Percentiles rank a stretch among this genome's conserved stretches.
These are phyloP conservation scores for Auricularia cornea DNA, from an alignment of 768 basidiomycete genomes.

Conservation along the genomic window DNA sequence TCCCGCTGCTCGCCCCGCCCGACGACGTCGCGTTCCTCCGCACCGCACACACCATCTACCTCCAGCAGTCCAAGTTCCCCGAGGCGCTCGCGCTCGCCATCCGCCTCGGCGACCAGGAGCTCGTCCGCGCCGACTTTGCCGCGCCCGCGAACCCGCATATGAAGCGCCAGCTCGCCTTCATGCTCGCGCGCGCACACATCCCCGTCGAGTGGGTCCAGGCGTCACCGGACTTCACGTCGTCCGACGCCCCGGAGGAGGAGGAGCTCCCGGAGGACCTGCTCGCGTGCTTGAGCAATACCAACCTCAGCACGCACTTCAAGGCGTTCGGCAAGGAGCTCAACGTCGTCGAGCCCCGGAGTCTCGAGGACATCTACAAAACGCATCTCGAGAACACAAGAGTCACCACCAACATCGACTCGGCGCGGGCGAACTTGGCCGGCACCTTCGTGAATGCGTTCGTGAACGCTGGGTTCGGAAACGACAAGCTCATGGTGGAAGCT, in stretches of 20 bases:
- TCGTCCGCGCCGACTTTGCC: constrained; percentile 82
- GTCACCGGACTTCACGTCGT: constrained; percentile 25
- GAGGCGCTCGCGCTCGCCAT: constrained; percentile 86
- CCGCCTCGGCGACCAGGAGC: constrained; percentile 66
- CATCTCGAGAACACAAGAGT: constrained; percentile 86
- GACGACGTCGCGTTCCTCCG: constrained; percentile 86
- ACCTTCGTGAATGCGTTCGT: constrained; percentile 99
- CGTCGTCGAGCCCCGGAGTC: constrained; percentile 77
- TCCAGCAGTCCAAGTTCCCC: constrained; percentile 78
- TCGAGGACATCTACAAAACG: constrained; percentile 96
- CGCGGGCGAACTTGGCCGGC: constrained; percentile 87
- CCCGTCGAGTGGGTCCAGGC: constrained; percentile 83
- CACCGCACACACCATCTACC: constrained; percentile 84
- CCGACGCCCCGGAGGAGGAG: constrained; percentile 45
- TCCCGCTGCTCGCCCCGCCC: constrained; percentile 83
- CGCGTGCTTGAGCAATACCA: constrained; percentile 79
- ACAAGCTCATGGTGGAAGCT: constrained; percentile 95
- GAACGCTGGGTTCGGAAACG: constrained; percentile 97
- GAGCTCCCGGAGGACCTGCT: constrained; percentile 75
- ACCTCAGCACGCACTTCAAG: constrained; percentile 76
- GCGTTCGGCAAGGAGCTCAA: constrained; percentile 92
- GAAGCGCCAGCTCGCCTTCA: constrained; percentile 91
- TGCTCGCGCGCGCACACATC: constrained; percentile 87
- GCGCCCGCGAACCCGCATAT: constrained; percentile 87
- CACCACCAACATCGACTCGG: constrained; percentile 81